phyloP scores from a whole-genome alignment of 78 protist genomes.

The Dictyostelium capitatum region DNA sequence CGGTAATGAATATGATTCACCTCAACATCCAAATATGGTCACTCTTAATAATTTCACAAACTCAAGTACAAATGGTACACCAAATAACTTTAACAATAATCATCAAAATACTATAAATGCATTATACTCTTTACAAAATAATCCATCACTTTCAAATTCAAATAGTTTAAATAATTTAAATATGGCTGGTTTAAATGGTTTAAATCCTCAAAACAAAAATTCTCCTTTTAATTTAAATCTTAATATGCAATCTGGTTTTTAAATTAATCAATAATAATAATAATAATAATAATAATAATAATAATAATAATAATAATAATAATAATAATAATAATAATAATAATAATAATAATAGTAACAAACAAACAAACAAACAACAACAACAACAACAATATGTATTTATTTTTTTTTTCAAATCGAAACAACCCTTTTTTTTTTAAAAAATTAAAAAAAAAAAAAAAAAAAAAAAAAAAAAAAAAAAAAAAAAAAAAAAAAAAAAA shows the following conservation, averaged over 20 bases:
- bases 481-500: too few species aligned
- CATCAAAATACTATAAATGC: background rate
- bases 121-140: conserved; percentile 7
- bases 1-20: background rate
- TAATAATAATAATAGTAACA: too few species aligned
- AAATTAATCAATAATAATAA: background rate
- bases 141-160: background rate
- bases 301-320: too few species aligned
- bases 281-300: too few species aligned
- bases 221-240: conserved; percentile 16
- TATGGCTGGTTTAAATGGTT: background rate
- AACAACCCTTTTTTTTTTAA: background rate
- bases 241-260: conserved; percentile 15
- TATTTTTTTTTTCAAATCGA: background rate
- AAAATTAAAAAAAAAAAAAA: too few species aligned
- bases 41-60: background rate
- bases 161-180: conserved; percentile 16
- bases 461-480: too few species aligned
- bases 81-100: background rate
- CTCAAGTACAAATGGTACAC: too few species aligned
- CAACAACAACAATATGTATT: background rate
- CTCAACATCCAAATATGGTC: background rate
- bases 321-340: too few species aligned
- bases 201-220: conserved; percentile 15
- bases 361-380: too few species aligned